A percentile compares a stretch with the other conserved stretches of the same genome.
Conservation (phyloP, 2,329 filamentous ascomycete species). For the Coleophoma eucalyptorum region DNA sequence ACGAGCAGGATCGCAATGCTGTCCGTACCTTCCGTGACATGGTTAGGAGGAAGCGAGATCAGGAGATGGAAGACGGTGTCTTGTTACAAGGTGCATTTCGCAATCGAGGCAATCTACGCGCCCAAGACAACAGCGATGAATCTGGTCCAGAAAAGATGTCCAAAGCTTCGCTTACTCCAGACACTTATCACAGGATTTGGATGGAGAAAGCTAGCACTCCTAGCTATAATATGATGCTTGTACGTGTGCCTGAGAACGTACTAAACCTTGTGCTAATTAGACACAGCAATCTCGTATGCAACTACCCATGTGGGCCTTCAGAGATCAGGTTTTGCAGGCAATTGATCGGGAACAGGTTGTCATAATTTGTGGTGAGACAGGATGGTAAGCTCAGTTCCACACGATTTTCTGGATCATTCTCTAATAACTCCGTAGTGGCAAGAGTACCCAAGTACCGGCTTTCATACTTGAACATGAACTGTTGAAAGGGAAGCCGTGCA, state of each 20-base stretch:
- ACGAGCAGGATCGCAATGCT: slow-evolving; percentile 64
- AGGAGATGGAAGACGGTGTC: slow-evolving; percentile 70
- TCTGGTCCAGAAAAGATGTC: slow-evolving; percentile 29
- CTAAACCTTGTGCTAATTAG: no score
- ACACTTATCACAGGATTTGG: slow-evolving; percentile 55
- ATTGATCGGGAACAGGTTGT: slow-evolving; percentile 80
- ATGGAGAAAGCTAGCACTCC: slow-evolving; percentile 49
- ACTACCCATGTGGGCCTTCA: slow-evolving; percentile 87
- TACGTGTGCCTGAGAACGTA: slow-evolving; percentile 27
- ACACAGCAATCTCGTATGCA: slow-evolving; percentile 60
- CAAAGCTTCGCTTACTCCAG: slow-evolving; percentile 16
- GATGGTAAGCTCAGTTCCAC: slow-evolving; percentile 51
- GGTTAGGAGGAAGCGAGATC: slow-evolving; percentile 64
- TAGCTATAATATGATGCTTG: slow-evolving; percentile 76
- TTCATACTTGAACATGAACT: slow-evolving; percentile 91
- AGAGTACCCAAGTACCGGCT: slow-evolving; percentile 95
- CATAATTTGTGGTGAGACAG: slow-evolving; percentile 95
- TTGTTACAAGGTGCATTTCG: slow-evolving; percentile 75
- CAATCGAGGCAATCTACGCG: slow-evolving; percentile 47
- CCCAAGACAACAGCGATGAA: slow-evolving; percentile 45
- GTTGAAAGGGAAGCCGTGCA: slow-evolving; percentile 74
- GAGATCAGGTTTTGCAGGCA: slow-evolving; percentile 69
- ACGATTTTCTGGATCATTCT: background rate
- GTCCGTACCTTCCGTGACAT: slow-evolving; percentile 67
- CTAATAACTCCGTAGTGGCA: slow-evolving; percentile 55